Evolutionary conservation across 2,329 filamentous ascomycete genomes (phyloP).

Genomic region (Phialophora verrucosa): DNA sequence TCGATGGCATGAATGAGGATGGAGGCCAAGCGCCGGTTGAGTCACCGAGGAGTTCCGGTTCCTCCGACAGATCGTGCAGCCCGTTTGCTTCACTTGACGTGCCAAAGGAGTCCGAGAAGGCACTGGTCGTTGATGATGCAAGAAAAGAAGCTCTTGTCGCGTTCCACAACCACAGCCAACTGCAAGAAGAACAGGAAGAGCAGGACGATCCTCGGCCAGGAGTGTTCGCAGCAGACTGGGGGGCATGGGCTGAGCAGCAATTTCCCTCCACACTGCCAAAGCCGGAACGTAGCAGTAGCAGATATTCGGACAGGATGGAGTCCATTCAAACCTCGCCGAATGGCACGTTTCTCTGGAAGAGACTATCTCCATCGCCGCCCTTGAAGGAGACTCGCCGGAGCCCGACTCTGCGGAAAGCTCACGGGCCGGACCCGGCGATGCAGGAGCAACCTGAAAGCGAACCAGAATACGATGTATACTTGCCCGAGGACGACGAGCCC

Average conservation of each 20-base stretch:
- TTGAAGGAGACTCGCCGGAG: background rate
- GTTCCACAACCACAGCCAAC: background rate
- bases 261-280: slow-evolving; percentile 5
- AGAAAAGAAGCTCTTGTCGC: background rate
- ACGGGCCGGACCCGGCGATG: background rate
- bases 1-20: background rate
- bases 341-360: background rate
- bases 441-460: background rate
- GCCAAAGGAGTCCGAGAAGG: background rate
- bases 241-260: slow-evolving; percentile 9
- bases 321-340: background rate
- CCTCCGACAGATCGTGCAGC: background rate
- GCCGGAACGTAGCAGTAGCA: slow-evolving; percentile 10
- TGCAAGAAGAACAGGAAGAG: background rate
- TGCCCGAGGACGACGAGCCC: slow-evolving; percentile 13
- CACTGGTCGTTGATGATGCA: background rate
- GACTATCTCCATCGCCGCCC: slow-evolving; percentile 10
- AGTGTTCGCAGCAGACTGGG: slow-evolving; percentile 11
- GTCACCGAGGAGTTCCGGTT: background rate
- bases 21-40: background rate
- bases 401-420: background rate
- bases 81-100: background rate
- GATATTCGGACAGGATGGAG: slow-evolving; percentile 6
- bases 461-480: slow-evolving; percentile 3
- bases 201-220: background rate